Evolutionary conservation across 2,329 filamentous ascomycete species (phyloP), one percentile per base, ranked within the genome.

Genomic region (Pseudophaeomoniella oleicola): DNA sequence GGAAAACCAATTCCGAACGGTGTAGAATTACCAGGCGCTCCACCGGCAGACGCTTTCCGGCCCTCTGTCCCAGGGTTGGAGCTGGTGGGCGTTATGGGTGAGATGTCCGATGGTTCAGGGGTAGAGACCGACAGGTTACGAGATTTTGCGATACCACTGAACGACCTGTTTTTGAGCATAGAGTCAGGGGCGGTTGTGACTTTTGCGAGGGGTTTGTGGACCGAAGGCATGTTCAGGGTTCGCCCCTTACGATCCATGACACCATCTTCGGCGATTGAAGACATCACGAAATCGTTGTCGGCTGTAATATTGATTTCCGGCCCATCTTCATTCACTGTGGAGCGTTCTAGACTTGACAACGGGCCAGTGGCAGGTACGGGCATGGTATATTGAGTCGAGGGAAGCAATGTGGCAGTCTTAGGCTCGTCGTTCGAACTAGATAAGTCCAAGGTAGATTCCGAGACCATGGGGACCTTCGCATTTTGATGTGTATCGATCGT

Each of bases 401-500:
- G 36, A 22, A 40, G 41, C 31, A 39, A 40, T 30, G 44, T 35
- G 34, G 42, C 45, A 10, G 44, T 40, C 17, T 45, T 47, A 9
- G 46, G 38, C 18, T 53, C 51, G 39, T 54, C 48, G 40, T 52
- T 50, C n/a, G 54, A 52, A 15, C 51, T 27, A n/a, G 22, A 27
- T 27, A 27, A 27, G 22, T 27, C 31, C n/a, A 33, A n/a, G n/a
- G 22, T 27, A n/a, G 22, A 27, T n/a, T 27, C 9, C n/a, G 22
- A n/a, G 9, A n/a, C 6, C 31, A 9, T 13, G 14, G n/a, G 6
- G 11, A 13, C 13, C n/a, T 14, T 14, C 6, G 6, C 11, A 6
- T n/a, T 27, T 27, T 27, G 13, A 13, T 30, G 30, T 11, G 86
- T 94, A 56, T 94, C 84, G 38, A 96, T 94, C 59, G 86, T 93